phyloP scores from a whole-genome alignment of 345 rosid species.

The Eucalyptus pauciflora region DNA sequence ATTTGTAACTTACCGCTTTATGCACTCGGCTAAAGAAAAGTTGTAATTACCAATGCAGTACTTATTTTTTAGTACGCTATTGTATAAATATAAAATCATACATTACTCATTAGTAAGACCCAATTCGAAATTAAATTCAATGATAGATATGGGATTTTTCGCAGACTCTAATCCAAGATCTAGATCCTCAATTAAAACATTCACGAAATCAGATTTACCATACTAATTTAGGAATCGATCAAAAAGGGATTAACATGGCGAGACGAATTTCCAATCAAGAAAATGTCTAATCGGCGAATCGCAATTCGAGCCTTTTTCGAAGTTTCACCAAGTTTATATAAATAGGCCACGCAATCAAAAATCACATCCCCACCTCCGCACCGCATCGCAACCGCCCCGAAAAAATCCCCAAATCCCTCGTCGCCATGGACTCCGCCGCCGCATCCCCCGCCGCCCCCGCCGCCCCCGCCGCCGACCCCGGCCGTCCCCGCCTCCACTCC shows the following conservation, averaged over 20 bases:
- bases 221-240: not conserved
- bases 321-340: not conserved
- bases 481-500: constrained; percentile 5
- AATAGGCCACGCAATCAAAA: not conserved
- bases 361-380: not conserved
- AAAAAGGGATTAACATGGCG: not conserved
- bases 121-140: rapidly evolving
- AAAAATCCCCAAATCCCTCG: not conserved
- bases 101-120: not conserved
- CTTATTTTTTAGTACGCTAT: rapidly evolving
- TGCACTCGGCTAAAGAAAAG: not conserved
- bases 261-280: not conserved
- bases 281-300: not conserved
- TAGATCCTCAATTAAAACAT: not conserved
- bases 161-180: not conserved
- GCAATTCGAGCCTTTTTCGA: not conserved
- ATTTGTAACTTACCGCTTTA: not conserved
- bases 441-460: not conserved
- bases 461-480: constrained; percentile 5
- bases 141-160: not conserved
- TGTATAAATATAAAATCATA: not conserved
- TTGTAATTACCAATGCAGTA: not conserved
- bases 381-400: not conserved
- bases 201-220: not conserved
- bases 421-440: constrained; percentile 20